Conservation (phyloP, 2,329 filamentous ascomycete genomes). For the Trichoderma breve region DNA sequence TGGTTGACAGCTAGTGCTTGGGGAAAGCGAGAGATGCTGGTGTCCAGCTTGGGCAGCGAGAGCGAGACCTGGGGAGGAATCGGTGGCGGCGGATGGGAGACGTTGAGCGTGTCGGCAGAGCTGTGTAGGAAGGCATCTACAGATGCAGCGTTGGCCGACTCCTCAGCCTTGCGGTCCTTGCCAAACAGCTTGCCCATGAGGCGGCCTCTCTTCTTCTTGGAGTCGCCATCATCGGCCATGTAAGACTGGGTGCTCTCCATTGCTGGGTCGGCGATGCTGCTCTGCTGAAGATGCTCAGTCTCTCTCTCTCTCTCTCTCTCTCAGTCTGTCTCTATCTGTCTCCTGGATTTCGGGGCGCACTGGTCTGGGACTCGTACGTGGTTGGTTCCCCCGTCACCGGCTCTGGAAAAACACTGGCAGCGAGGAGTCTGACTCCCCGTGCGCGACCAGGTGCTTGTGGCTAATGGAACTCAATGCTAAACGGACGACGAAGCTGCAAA, state of each 20-base stretch:
- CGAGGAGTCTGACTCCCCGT: constrained; percentile 4
- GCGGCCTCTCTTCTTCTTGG: constrained; percentile 46
- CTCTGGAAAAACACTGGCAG: constrained; percentile 14
- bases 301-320: constrained; percentile 21
- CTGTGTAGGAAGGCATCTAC: constrained; percentile 59
- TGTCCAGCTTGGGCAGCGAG: constrained; percentile 56
- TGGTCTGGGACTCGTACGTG: constrained; percentile 18
- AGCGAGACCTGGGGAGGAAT: constrained; percentile 46
- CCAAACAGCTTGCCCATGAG: constrained; percentile 64
- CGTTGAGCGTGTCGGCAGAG: constrained; percentile 53
- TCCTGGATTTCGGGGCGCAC: constrained; percentile 24
- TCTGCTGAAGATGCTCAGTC: constrained; percentile 2
- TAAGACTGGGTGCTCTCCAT: constrained; percentile 48
- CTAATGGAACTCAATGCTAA: not conserved
- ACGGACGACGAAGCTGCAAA: constrained; percentile 13
- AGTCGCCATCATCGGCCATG: constrained; percentile 39
- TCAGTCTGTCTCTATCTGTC: constrained; percentile 16
- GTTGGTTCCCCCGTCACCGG: constrained; percentile 16
- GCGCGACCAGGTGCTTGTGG: constrained; percentile 8
- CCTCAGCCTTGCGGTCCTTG: constrained; percentile 33
- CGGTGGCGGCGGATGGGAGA: constrained; percentile 50
- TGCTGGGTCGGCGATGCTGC: constrained; percentile 23
- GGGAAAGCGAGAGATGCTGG: constrained; percentile 54
- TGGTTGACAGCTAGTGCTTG: constrained; percentile 38
- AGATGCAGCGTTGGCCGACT: constrained; percentile 33